These are phyloP conservation scores for Petunia hybrid DNA, from an alignment of 305 asterid genomes.

Conservation along the genomic window DNA sequence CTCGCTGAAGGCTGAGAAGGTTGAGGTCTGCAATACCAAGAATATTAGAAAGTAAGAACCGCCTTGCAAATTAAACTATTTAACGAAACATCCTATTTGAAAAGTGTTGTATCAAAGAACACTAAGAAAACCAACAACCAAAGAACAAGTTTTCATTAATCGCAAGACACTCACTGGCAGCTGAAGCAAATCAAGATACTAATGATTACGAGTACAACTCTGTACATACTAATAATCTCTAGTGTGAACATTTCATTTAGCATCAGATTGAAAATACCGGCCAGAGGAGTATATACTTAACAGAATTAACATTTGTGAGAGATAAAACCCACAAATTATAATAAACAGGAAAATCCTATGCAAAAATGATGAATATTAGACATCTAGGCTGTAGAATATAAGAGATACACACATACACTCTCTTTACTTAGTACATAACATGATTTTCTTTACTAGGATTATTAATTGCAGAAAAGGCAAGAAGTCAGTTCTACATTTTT, in stretches of 20 bases:
- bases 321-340: neutral
- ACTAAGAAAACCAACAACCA: conserved; percentile 26
- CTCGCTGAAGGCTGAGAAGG: conserved; percentile 63
- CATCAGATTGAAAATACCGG: conserved; percentile 5
- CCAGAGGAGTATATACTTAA: conserved; percentile 15
- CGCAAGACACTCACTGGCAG: neutral
- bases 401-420: neutral
- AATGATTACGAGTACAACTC: neutral
- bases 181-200: conserved; percentile 16
- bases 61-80: neutral
- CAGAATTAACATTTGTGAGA: neutral
- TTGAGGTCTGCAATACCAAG: conserved; percentile 57
- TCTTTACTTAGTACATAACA: neutral
- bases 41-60: conserved; percentile 15
- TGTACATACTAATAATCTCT: neutral
- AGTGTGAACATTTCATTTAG: neutral
- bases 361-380: conserved; percentile 9
- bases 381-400: neutral
- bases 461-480: neutral
- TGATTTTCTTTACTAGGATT: neutral
- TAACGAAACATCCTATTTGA: conserved; percentile 1
- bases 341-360: neutral
- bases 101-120: conserved; percentile 14
- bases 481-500: neutral
- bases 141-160: neutral